Conservation (phyloP, 2,329 filamentous ascomycete species). For the Xylaria sp. region DNA sequence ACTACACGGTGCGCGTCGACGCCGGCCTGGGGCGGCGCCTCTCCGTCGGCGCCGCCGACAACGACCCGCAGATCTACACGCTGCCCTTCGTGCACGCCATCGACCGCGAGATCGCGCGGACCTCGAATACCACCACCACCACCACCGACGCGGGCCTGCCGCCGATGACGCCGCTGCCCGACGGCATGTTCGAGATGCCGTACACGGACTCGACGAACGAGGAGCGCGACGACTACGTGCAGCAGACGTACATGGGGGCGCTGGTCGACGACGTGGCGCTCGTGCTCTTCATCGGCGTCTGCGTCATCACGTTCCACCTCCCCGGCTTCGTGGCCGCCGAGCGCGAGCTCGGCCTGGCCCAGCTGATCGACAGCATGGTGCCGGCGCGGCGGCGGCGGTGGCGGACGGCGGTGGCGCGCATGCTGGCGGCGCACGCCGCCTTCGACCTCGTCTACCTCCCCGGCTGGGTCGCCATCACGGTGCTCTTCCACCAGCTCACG, state of each 20-base stretch:
- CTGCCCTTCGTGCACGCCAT: conserved; percentile 77
- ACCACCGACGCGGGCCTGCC: no score
- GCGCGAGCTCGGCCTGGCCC: conserved; percentile 80
- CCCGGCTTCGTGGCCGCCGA: conserved; percentile 82
- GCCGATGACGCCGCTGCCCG: no score
- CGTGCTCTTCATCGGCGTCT: conserved; percentile 74
- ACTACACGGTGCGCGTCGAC: conserved; percentile 79
- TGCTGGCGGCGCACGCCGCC: conserved; percentile 74
- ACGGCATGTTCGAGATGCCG: no score
- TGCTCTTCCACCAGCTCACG: conserved; percentile 59
- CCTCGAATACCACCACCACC: conserved; percentile 74
- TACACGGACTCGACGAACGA: conserved; percentile 66
- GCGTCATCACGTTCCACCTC: conserved; percentile 81
- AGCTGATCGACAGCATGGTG: conserved; percentile 87
- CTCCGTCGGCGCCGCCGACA: conserved; percentile 62
- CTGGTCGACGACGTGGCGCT: conserved; percentile 76
- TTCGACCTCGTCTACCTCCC: conserved; percentile 78
- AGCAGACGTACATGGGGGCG: conserved; percentile 67
- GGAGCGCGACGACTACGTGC: conserved; percentile 66
- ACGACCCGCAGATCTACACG: conserved; percentile 74
- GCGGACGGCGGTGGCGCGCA: conserved; percentile 74
- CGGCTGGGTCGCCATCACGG: conserved; percentile 73
- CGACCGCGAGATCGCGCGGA: conserved; percentile 71
- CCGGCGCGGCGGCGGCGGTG: conserved; percentile 67
- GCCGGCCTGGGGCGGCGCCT: conserved; percentile 67